Conservation (phyloP, 441 rosid genomes). For the Pelargonium australe region DNA sequence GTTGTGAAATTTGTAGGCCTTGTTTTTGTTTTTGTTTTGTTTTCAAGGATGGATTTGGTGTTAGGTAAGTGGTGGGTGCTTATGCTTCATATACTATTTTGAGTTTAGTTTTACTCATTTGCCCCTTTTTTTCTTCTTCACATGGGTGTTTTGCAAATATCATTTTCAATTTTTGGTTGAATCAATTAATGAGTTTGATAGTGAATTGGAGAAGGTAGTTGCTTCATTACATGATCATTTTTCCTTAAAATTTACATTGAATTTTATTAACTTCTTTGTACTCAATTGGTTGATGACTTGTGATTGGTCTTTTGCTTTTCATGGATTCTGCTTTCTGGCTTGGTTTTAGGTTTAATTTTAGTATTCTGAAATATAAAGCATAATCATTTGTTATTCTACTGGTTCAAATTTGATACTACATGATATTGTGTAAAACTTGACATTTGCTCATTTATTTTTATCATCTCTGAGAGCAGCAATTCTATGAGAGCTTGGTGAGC, state of each 20-base stretch:
- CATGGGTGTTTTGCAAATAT: conserved; percentile 1
- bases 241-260: background rate
- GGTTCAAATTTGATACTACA: background rate
- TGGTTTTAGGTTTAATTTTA: background rate
- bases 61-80: conserved; percentile 5
- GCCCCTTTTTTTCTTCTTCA: background rate
- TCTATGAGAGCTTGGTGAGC: conserved; percentile 69
- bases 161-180: conserved; percentile 5
- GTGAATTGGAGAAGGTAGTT: background rate
- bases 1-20: background rate
- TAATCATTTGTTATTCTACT: background rate
- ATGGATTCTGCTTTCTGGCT: background rate
- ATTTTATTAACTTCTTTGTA: background rate
- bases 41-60: background rate
- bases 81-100: background rate
- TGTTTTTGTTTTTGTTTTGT: background rate
- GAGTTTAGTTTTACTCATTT: background rate
- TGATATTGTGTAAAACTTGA: background rate
- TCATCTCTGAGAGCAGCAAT: conserved; percentile 46
- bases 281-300: no score
- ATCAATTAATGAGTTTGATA: conserved; percentile 4
- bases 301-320: background rate
- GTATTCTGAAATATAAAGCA: background rate
- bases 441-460: background rate
- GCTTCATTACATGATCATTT: background rate